phyloP scores from a whole-genome alignment of 192 early-diverging fungal genomes.

The Podila verticillata region DNA sequence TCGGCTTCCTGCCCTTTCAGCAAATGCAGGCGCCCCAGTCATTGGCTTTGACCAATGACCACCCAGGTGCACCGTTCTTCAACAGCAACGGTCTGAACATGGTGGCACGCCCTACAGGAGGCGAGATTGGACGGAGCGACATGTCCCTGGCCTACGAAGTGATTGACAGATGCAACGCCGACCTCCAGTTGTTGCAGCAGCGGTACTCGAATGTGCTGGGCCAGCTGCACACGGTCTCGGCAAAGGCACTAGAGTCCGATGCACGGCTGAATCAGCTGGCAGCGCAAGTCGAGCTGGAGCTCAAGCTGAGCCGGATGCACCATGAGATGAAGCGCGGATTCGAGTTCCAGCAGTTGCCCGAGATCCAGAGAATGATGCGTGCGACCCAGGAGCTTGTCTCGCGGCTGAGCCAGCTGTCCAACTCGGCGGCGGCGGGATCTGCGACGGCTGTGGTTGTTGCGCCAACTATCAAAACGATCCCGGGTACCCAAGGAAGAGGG shows the following conservation, averaged over 20 bases:
- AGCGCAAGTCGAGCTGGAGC: constrained; percentile 41
- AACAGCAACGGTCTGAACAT: constrained; percentile 33
- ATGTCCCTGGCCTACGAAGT: constrained; percentile 46
- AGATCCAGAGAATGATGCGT: constrained; percentile 37
- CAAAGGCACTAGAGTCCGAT: constrained; percentile 38
- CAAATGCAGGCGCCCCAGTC: not conserved
- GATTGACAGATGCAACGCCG: constrained; percentile 41
- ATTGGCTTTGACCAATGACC: not conserved
- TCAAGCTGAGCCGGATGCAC: constrained; percentile 29
- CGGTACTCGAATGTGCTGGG: constrained; percentile 13
- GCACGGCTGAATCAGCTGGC: constrained; percentile 21
- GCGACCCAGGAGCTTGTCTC: constrained; percentile 37
- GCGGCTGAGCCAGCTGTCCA: constrained; percentile 32
- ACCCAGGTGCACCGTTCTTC: not conserved
- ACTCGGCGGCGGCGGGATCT: constrained; percentile 34
- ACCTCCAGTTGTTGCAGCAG: constrained; percentile 33
- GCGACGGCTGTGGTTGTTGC: constrained; percentile 33
- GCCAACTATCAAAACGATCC: constrained; percentile 4
- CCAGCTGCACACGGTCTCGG: constrained; percentile 12
- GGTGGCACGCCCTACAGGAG: constrained; percentile 16
- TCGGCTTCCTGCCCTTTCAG: not conserved
- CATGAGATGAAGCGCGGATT: constrained; percentile 35
- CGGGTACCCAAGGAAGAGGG: not conserved
- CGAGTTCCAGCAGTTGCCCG: constrained; percentile 38
- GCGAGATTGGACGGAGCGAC: constrained; percentile 39